Evolutionary conservation across 306 rosid species (phyloP).

Genomic region (Cicer chorassanicum): DNA sequence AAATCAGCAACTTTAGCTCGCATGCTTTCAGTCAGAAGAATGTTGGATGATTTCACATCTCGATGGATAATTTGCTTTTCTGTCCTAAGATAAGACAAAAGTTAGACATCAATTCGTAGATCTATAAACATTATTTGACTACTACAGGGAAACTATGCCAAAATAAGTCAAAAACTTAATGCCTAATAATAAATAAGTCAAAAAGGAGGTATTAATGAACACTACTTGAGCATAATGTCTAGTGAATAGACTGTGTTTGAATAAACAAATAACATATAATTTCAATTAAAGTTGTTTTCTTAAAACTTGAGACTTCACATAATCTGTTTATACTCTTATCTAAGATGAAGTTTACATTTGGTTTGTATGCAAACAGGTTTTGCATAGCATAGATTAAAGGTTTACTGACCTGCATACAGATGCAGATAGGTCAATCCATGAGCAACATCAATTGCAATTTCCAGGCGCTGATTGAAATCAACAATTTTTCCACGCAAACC

Average conservation of each 20-base stretch:
- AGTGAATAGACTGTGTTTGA: slow-evolving; percentile 22
- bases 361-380: slow-evolving; percentile 21
- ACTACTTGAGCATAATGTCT: slow-evolving; percentile 10
- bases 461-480: slow-evolving; percentile 96
- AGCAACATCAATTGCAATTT: slow-evolving; percentile 94
- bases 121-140: slow-evolving; percentile 27
- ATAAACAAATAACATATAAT: slow-evolving; percentile 13
- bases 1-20: slow-evolving; percentile 98
- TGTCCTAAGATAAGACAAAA: slow-evolving; percentile 52
- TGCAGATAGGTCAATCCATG: slow-evolving; percentile 96
- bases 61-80: slow-evolving; percentile 96
- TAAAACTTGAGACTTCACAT: slow-evolving; percentile 23
- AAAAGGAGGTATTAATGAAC: slow-evolving; percentile 18
- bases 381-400: slow-evolving; percentile 36
- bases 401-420: slow-evolving; percentile 74
- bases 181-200: background rate
- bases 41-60: slow-evolving; percentile 96
- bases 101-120: slow-evolving; percentile 37
- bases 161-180: slow-evolving; percentile 5
- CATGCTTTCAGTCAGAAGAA: slow-evolving; percentile 96
- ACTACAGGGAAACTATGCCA: slow-evolving; percentile 19
- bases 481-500: slow-evolving; percentile 76
- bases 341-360: slow-evolving; percentile 21
- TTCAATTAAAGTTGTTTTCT: slow-evolving; percentile 3
- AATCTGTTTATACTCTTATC: slow-evolving; percentile 24